A percentile compares a stretch with the other conserved stretches of the same genome.
These are phyloP conservation scores for Suillus discolor DNA, from an alignment of 768 basidiomycete species.

Conservation along the genomic window DNA sequence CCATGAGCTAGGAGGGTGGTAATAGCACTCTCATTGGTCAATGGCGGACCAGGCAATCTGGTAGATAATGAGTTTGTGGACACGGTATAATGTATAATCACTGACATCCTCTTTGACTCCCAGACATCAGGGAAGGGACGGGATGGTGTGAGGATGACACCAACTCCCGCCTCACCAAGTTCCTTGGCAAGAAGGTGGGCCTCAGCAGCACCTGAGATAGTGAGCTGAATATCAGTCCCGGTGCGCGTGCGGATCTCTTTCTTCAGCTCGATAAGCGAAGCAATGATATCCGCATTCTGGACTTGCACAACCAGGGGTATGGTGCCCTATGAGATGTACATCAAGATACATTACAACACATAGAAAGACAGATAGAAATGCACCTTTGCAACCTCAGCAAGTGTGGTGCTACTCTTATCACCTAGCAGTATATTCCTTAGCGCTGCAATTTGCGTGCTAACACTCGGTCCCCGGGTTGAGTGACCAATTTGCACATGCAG, in stretches of 20 bases:
- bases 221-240: conserved; percentile 49
- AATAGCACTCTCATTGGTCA: conserved; percentile 52
- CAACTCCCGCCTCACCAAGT: conserved; percentile 66
- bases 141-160: conserved; percentile 68
- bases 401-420: conserved; percentile 21
- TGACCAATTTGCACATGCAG: conserved; percentile 63
- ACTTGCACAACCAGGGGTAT: conserved; percentile 77
- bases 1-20: conserved; percentile 63
- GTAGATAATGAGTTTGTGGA: conserved; percentile 13
- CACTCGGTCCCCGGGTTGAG: conserved; percentile 45
- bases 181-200: conserved; percentile 74
- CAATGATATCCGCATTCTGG: conserved; percentile 82
- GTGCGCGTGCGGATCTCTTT: conserved; percentile 55
- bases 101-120: conserved; percentile 52
- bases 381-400: conserved; percentile 51
- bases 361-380: background rate
- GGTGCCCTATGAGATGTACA: conserved; percentile 46
- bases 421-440: conserved; percentile 65
- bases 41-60: conserved; percentile 33
- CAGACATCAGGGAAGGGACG: conserved; percentile 75
- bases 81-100: background rate
- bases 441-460: conserved; percentile 82
- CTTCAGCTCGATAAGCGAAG: conserved; percentile 71
- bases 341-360: background rate
- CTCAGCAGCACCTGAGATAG: conserved; percentile 69